Percentiles rank a stretch among this genome's conserved stretches.
Evolutionary conservation across 352 stramenopile species (phyloP).

Genomic region (Globisporangium sylvaticum): DNA sequence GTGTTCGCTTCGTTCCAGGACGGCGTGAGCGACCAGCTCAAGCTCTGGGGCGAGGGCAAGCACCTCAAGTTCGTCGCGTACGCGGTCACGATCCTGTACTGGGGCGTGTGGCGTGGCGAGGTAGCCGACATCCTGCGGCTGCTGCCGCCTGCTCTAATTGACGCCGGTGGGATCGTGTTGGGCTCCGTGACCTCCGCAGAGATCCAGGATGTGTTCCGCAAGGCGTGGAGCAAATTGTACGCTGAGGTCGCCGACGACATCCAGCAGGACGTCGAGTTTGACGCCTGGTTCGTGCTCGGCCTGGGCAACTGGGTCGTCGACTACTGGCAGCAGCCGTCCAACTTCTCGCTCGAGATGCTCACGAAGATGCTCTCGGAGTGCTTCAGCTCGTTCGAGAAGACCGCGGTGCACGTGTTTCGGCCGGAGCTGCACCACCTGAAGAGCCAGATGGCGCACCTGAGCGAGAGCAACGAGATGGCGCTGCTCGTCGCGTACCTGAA

Average conservation of each 20-base stretch:
- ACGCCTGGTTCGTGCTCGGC: slow-evolving; percentile 67
- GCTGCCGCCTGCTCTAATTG: slow-evolving; percentile 54
- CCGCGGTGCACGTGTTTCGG: slow-evolving; percentile 43
- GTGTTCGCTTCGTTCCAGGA: slow-evolving; percentile 31
- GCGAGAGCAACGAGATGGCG: slow-evolving; percentile 41
- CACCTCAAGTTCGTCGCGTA: slow-evolving; percentile 67
- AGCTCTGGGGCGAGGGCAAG: slow-evolving; percentile 62
- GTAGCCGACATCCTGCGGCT: slow-evolving; percentile 43
- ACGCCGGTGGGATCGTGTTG: slow-evolving; percentile 34
- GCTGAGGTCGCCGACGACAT: slow-evolving; percentile 29
- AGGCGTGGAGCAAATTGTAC: slow-evolving; percentile 10
- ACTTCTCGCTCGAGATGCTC: slow-evolving; percentile 74
- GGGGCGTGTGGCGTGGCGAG: slow-evolving; percentile 51
- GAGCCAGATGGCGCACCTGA: slow-evolving; percentile 38
- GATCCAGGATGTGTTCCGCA: slow-evolving; percentile 6
- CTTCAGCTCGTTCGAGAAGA: slow-evolving; percentile 50
- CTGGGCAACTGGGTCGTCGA: slow-evolving; percentile 68
- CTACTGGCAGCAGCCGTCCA: slow-evolving; percentile 78
- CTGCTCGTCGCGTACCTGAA: slow-evolving; percentile 68
- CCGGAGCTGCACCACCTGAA: slow-evolving; percentile 50
- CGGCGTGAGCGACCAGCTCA: slow-evolving; percentile 25
- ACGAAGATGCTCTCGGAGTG: slow-evolving; percentile 52
- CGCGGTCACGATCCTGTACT: slow-evolving; percentile 49
- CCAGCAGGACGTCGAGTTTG: slow-evolving; percentile 58
- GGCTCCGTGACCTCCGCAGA: slow-evolving; percentile 29